Evolutionary conservation across 345 rosid species (phyloP), one percentile per base, ranked within the genome.

Genomic region (Arabidopsis suecica): DNA sequence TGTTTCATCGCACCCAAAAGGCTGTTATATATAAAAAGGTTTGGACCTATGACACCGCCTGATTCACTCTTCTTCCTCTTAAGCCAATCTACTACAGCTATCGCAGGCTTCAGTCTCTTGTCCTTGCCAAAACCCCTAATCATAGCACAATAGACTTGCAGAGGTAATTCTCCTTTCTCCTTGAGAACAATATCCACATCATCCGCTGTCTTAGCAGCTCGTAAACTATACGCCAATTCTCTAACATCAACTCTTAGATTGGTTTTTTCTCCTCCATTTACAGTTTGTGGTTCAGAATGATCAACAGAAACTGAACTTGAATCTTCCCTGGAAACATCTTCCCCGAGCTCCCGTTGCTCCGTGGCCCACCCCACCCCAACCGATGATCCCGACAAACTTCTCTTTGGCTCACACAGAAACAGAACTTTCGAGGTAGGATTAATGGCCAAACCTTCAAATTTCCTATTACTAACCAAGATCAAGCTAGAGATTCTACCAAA

Each of bases 51-150:
- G 58, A 25, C 38, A 41, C 88, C 83, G 5, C 82, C 79, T n/a
- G 86, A 81, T 80, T 88, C 91, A 45, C 68, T 85, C 82, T 87
- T 86, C 86, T 85, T 90, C 80, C 79, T 85, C 83, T 86, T 87
- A 53, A 95, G 93, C 97, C 97, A 95, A 62, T 84, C 86, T 62
- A 92, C 88, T 55, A 95, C 83, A 2, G 97, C 93, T 65, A 90
- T 41, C 2, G 97, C 93, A 71, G 88, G 82, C 34, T 82, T 78
- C 72, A 90, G 59, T 73, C 68, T 72, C 76, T 83, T 88, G 53
- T 87, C 93, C 78, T 84, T 84, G 14, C 97, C 99, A 45, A 89
- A 84, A 57, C 87, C 88, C 68, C 75, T 87, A 45, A 95, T 89
- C 85, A 92, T 83, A 64, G 88, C 79, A 14, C 86, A 84, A 75